A percentile compares a stretch with the other conserved stretches of the same genome.
phyloP scores from a whole-genome alignment of 2,329 filamentous ascomycete genomes.

The Sporothrix globosa region DNA sequence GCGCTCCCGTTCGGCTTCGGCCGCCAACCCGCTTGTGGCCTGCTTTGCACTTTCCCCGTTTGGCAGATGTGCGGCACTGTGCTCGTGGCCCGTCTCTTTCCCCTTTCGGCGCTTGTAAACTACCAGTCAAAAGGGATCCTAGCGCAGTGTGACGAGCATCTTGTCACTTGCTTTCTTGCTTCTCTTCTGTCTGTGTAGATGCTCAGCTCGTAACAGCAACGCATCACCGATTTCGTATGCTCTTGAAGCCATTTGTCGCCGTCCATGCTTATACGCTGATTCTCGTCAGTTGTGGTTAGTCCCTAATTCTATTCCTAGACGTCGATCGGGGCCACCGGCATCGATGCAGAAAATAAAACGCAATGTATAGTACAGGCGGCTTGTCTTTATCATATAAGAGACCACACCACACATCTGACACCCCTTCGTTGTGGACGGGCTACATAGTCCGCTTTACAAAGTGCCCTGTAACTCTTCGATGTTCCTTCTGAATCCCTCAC shows the following conservation, averaged over 20 bases:
- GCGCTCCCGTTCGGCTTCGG: no score
- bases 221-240: neutral
- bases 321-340: no score
- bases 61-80: neutral
- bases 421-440: no score
- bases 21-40: neutral
- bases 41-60: neutral
- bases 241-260: neutral
- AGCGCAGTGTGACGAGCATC: neutral
- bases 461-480: no score
- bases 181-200: no score
- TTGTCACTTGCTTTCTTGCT: neutral
- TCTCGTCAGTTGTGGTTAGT: neutral
- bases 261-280: no score
- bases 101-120: neutral
- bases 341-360: no score
- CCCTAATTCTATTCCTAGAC: neutral
- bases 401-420: no score
- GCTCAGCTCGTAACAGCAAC: neutral
- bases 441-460: no score
- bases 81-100: neutral
- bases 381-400: no score
- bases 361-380: no score
- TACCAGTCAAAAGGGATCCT: neutral
- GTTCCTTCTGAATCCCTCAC: no score